phyloP scores from a whole-genome alignment of 2,329 filamentous ascomycete species.

The Aureobasidium sp. region DNA sequence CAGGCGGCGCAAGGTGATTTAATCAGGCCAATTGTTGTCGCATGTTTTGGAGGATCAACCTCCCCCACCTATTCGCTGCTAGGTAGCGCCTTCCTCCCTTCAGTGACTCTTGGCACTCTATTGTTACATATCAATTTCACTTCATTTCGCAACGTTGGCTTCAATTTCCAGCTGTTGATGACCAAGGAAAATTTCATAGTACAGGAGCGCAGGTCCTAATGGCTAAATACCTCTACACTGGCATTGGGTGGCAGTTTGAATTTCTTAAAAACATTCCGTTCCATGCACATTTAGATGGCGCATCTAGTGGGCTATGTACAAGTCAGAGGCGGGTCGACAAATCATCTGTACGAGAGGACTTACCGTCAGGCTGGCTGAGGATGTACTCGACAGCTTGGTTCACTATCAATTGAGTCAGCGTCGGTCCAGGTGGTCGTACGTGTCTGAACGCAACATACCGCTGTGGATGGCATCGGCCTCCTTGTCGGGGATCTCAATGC shows the following conservation, averaged over 20 bases:
- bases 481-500: constrained; percentile 98
- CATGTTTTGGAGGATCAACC: constrained; percentile 9
- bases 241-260: not conserved
- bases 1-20: not conserved
- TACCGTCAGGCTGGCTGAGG: constrained; percentile 82
- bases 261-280: constrained; percentile 7
- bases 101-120: not conserved
- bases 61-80: not conserved
- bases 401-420: constrained; percentile 44
- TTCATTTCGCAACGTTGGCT: not conserved
- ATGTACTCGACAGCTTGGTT: constrained; percentile 95
- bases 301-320: constrained; percentile 24
- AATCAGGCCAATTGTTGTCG: constrained; percentile 8
- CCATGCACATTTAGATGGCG: not conserved
- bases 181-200: constrained; percentile 13
- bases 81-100: not conserved
- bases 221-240: constrained; percentile 12
- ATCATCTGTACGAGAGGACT: constrained; percentile 30
- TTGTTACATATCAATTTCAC: not conserved
- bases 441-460: constrained; percentile 49
- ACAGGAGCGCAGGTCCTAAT: constrained; percentile 5
- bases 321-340: constrained; percentile 15
- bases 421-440: not conserved
- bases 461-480: constrained; percentile 91
- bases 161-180: not conserved